Conservation (phyloP, 768 basidiomycete species). For the Russula abietina region DNA sequence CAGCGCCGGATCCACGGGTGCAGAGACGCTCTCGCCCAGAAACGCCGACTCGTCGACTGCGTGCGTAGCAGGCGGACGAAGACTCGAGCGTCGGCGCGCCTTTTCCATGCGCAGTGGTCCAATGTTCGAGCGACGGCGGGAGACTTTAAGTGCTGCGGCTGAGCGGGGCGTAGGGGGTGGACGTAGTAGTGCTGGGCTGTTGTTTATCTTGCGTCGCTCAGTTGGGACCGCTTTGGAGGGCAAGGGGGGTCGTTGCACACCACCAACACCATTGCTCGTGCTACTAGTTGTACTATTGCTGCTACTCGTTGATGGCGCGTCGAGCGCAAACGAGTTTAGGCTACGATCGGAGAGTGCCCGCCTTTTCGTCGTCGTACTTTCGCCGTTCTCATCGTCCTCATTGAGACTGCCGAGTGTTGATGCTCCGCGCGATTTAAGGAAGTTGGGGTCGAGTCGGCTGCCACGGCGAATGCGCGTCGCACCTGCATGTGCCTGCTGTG, state of each 20-base stretch:
- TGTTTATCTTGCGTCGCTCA: background rate
- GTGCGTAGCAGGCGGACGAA: slow-evolving; percentile 68
- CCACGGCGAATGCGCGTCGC: slow-evolving; percentile 34
- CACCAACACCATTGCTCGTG: slow-evolving; percentile 23
- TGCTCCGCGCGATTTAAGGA: slow-evolving; percentile 50
- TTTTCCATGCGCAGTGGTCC: slow-evolving; percentile 74
- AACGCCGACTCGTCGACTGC: slow-evolving; percentile 32
- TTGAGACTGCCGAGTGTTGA: slow-evolving; percentile 56
- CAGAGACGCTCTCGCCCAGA: slow-evolving; percentile 32
- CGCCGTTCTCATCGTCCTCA: slow-evolving; percentile 61
- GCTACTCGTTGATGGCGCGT: slow-evolving; percentile 47
- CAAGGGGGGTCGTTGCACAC: slow-evolving; percentile 11
- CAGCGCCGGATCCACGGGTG: slow-evolving; percentile 23
- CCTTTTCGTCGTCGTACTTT: slow-evolving; percentile 31
- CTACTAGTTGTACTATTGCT: slow-evolving; percentile 31
- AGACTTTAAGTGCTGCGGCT: slow-evolving; percentile 31
- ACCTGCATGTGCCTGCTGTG: slow-evolving; percentile 1
- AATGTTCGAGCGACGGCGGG: slow-evolving; percentile 63
- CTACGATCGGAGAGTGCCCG: slow-evolving; percentile 60
- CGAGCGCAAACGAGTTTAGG: slow-evolving; percentile 45
- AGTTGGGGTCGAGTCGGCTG: slow-evolving; percentile 65
- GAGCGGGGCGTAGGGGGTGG: slow-evolving; percentile 15
- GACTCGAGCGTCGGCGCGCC: slow-evolving; percentile 65
- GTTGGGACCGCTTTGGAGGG: background rate
- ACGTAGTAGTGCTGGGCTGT: slow-evolving; percentile 3